phyloP scores from a whole-genome alignment of 176 grass and related monocot genomes.

The Chloris gayana region DNA sequence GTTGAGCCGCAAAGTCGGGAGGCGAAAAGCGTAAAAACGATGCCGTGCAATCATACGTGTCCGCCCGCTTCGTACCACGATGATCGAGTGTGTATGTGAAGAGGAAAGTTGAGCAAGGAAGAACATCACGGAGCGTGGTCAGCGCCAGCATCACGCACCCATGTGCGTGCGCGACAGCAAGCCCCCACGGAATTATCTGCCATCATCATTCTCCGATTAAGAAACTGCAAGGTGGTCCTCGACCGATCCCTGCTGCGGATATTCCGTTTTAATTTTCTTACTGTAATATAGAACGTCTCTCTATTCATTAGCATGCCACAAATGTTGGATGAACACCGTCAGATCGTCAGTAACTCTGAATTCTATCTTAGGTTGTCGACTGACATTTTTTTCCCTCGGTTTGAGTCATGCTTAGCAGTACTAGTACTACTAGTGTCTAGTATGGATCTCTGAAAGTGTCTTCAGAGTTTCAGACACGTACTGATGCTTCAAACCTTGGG shows the following conservation, averaged over 20 bases:
- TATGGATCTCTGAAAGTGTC: not conserved
- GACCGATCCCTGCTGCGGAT: not conserved
- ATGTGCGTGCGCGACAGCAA: constrained; percentile 9
- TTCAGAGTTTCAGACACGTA: not conserved
- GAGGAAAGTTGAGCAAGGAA: not conserved
- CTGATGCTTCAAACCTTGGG: not conserved
- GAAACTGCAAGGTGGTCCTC: constrained; percentile 18
- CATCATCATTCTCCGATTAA: not conserved
- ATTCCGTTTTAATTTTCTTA: not conserved
- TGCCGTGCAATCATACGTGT: constrained; percentile 21
- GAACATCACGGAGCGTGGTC: not conserved
- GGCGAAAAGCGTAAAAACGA: constrained; percentile 10
- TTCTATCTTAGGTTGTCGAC: not conserved
- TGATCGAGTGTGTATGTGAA: not conserved
- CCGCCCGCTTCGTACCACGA: not conserved
- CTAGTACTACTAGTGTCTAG: not conserved
- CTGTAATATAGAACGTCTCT: too few species aligned
- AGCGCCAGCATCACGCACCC: constrained; percentile 36
- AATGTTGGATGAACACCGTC: not conserved
- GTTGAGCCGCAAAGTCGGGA: constrained; percentile 35
- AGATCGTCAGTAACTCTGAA: not conserved
- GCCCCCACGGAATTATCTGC: not conserved
- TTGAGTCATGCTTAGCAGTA: not conserved
- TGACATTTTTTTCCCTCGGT: not conserved
- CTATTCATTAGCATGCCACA: not conserved